Percentiles rank a stretch among this genome's conserved stretches.
Evolutionary conservation across 352 stramenopile genomes (phyloP).

Genomic region (Phytopythium kandeliae): DNA sequence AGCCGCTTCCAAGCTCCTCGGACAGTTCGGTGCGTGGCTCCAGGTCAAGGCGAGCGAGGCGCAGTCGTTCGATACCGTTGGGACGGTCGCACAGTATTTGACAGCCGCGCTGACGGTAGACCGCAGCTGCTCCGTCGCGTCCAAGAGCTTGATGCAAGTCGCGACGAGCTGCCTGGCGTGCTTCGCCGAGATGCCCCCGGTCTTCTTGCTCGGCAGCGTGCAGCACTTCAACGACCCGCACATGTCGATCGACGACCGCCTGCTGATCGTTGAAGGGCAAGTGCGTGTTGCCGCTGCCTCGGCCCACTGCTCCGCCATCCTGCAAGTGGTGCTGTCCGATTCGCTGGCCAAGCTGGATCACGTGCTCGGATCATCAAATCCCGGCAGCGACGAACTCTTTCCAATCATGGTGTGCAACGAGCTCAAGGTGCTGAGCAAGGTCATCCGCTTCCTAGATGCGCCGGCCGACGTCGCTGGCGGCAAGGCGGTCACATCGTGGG

Average conservation of each 20-base stretch:
- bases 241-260: slow-evolving; percentile 46
- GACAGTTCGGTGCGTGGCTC: slow-evolving; percentile 57
- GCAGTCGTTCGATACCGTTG: slow-evolving; percentile 32
- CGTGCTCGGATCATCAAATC: slow-evolving; percentile 16
- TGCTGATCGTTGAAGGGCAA: slow-evolving; percentile 62
- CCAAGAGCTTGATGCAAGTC: slow-evolving; percentile 74
- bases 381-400: slow-evolving; percentile 13
- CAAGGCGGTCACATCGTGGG: slow-evolving; percentile 35
- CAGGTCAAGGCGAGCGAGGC: slow-evolving; percentile 27
- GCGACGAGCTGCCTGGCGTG: slow-evolving; percentile 38
- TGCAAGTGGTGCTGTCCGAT: slow-evolving; percentile 43
- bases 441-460: slow-evolving; percentile 61
- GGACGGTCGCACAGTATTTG: slow-evolving; percentile 49
- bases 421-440: slow-evolving; percentile 61
- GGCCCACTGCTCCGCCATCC: slow-evolving; percentile 37
- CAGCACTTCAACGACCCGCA: slow-evolving; percentile 32
- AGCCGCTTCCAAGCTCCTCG: slow-evolving; percentile 39
- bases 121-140: slow-evolving; percentile 36
- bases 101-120: slow-evolving; percentile 29
- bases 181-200: slow-evolving; percentile 40
- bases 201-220: slow-evolving; percentile 33
- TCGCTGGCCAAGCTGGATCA: slow-evolving; percentile 43
- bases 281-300: slow-evolving; percentile 46
- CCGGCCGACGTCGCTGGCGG: slow-evolving; percentile 43
- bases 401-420: slow-evolving; percentile 35